Evolutionary conservation across 805 yeast species (phyloP).

Genomic region (Yarrowia alimentaria): DNA sequence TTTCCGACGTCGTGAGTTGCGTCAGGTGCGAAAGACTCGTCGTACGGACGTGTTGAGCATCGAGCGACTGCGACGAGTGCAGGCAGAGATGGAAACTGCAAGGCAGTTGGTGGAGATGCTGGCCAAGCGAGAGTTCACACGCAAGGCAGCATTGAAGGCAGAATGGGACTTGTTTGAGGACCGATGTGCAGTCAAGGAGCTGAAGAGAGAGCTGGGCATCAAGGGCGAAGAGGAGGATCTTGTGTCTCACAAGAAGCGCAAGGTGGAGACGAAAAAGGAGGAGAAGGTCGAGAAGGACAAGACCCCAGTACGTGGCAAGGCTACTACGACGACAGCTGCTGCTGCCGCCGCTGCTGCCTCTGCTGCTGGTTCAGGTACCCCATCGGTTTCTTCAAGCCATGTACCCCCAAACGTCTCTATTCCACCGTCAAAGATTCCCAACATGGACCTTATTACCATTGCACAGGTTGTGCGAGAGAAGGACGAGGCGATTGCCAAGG

Average conservation of each 20-base stretch:
- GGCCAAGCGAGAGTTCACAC: conserved; percentile 68
- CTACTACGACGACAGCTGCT: conserved; percentile 36
- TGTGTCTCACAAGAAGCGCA: conserved; percentile 66
- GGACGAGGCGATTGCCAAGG: conserved; percentile 71
- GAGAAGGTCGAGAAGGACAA: conserved; percentile 30
- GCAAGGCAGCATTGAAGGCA: conserved; percentile 57
- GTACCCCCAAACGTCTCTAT: conserved; percentile 61
- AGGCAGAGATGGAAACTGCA: conserved; percentile 74
- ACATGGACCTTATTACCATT: conserved; percentile 81
- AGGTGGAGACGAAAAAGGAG: conserved; percentile 33
- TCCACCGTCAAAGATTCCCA: conserved; percentile 91
- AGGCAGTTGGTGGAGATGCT: conserved; percentile 64
- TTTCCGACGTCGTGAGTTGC: conserved; percentile 90
- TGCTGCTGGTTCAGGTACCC: conserved; percentile 37
- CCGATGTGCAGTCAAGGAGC: conserved; percentile 65
- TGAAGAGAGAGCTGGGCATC: conserved; percentile 72
- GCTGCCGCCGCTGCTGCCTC: conserved; percentile 29
- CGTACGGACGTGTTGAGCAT: conserved; percentile 89
- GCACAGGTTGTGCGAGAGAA: conserved; percentile 71
- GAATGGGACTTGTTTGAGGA: conserved; percentile 70
- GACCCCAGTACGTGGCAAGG: conserved; percentile 31
- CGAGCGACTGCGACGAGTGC: conserved; percentile 72
- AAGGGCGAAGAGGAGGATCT: conserved; percentile 84
- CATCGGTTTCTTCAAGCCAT: conserved; percentile 30
- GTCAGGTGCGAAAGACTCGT: conserved; percentile 94